Evolutionary conservation across 441 rosid genomes (phyloP).

Genomic region (Bocquillonia castaneifolia): DNA sequence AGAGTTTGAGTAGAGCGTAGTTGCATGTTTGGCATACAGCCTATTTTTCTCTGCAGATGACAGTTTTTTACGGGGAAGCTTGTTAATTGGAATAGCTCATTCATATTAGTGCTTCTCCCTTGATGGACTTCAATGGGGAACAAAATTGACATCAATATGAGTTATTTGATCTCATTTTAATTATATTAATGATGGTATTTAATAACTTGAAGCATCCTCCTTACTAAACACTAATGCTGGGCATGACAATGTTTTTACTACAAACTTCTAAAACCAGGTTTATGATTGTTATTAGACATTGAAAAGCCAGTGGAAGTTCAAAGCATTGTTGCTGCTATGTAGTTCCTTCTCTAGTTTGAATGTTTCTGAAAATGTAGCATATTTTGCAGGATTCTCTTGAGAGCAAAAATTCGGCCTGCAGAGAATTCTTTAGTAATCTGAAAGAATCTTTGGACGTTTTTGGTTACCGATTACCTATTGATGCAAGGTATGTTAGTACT

Average conservation of each 20-base stretch:
- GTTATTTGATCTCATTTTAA: background rate
- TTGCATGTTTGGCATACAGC: background rate
- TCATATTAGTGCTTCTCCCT: background rate
- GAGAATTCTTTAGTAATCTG: conserved; percentile 52
- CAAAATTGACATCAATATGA: background rate
- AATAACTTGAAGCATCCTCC: background rate
- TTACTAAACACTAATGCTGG: background rate
- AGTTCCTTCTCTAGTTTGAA: background rate
- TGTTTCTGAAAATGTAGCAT: conserved; percentile 20
- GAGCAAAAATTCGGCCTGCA: conserved; percentile 57
- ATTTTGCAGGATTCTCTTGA: conserved; percentile 66
- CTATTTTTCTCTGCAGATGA: background rate
- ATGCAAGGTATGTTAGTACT: conserved; percentile 48
- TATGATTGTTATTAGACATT: background rate
- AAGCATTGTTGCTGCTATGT: conserved; percentile 1
- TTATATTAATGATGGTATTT: background rate
- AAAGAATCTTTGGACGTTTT: conserved; percentile 67
- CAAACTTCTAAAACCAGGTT: background rate
- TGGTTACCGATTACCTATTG: conserved; percentile 57
- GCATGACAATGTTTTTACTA: background rate
- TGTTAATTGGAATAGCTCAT: background rate
- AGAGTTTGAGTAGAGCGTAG: background rate
- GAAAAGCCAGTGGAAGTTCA: background rate
- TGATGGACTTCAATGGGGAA: background rate
- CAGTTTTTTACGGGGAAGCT: background rate